These are phyloP conservation scores for Ploettnerulaceae sp. DNA, from an alignment of 2,329 filamentous ascomycete species.

Conservation along the genomic window DNA sequence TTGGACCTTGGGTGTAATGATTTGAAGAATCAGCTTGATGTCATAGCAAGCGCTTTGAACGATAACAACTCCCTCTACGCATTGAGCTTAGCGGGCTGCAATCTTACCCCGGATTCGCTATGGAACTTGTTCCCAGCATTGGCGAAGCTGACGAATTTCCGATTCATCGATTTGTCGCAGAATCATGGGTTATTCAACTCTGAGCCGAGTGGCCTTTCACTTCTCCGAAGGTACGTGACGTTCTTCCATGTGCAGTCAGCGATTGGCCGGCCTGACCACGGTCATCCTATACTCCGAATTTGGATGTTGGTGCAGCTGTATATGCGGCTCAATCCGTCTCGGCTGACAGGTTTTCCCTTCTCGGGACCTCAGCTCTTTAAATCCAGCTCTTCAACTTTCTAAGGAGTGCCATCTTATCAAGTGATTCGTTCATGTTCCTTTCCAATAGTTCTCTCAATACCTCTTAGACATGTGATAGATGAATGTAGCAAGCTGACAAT, in stretches of 20 bases:
- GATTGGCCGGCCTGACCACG: neutral
- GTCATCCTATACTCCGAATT: constrained; percentile 1
- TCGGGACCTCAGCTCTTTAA: constrained; percentile 15
- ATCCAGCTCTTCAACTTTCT: constrained; percentile 8
- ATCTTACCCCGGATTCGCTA: constrained; percentile 67
- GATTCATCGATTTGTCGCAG: constrained; percentile 88
- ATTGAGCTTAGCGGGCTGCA: constrained; percentile 81
- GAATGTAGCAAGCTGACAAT: constrained; percentile 18
- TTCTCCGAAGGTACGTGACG: constrained; percentile 65
- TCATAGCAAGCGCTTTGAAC: constrained; percentile 48
- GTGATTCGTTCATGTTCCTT: neutral
- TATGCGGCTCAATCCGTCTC: constrained; percentile 22
- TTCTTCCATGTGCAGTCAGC: constrained; percentile 4
- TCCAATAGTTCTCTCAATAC: neutral
- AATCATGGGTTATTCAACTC: constrained; percentile 75
- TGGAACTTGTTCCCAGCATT: constrained; percentile 72
- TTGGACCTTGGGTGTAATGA: constrained; percentile 88
- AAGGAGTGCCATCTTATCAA: constrained; percentile 1
- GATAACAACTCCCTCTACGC: constrained; percentile 64
- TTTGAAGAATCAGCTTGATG: constrained; percentile 49
- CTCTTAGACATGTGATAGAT: neutral
- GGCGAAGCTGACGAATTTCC: constrained; percentile 63
- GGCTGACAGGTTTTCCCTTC: constrained; percentile 7
- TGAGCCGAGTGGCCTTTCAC: constrained; percentile 66
- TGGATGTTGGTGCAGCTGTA: constrained; percentile 16